A percentile compares a stretch with the other conserved stretches of the same genome.
phyloP scores from a whole-genome alignment of 2,329 filamentous ascomycete genomes.

The Pseudogymnoascus sp. region DNA sequence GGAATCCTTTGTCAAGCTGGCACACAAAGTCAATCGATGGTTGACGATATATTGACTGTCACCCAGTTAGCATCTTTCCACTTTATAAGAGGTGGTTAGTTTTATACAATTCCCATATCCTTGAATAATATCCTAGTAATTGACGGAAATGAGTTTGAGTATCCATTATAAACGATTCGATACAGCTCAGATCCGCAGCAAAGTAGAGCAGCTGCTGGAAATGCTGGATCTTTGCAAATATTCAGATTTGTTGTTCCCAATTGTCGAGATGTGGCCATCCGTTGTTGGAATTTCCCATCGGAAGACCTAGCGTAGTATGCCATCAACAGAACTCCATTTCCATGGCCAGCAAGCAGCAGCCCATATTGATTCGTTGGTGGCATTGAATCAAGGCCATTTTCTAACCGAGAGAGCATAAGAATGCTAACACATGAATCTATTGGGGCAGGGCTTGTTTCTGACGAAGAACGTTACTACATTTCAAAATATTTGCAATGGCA shows the following conservation, averaged over 20 bases:
- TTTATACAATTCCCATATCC: background rate
- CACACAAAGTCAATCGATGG: background rate
- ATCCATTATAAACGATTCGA: slow-evolving; percentile 12
- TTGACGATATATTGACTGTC: background rate
- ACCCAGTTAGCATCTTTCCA: background rate
- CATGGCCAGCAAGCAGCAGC: slow-evolving; percentile 8
- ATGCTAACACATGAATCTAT: background rate
- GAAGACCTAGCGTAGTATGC: background rate
- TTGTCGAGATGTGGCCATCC: background rate
- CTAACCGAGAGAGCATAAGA: background rate
- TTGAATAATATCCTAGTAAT: background rate
- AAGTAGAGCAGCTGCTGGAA: slow-evolving; percentile 30
- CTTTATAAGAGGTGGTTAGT: background rate
- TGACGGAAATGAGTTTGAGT: background rate
- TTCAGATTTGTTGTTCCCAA: slow-evolving; percentile 23
- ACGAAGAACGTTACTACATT: background rate
- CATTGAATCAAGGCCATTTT: background rate
- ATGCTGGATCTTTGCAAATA: slow-evolving; percentile 17
- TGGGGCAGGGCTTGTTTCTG: background rate
- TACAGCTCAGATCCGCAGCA: slow-evolving; percentile 41
- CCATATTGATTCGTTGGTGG: background rate
- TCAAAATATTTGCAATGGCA: background rate
- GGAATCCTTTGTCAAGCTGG: background rate
- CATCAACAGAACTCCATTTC: slow-evolving; percentile 6
- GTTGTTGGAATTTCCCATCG: slow-evolving; percentile 8